Evolutionary conservation across 306 rosid species (phyloP).

Genomic region (Prunus mira): DNA sequence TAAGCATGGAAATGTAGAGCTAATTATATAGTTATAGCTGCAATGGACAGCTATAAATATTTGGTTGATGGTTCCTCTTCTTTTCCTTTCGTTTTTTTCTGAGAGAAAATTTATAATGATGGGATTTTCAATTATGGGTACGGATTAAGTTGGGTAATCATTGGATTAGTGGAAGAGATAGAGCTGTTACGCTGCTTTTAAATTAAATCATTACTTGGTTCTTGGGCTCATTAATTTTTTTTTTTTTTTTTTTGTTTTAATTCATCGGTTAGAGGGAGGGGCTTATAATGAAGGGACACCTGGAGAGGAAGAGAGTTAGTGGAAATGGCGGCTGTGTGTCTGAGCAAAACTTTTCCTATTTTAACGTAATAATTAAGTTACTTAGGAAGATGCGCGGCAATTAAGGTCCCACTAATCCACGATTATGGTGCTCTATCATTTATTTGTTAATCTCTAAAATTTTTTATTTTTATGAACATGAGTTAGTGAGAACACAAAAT

Average conservation of each 20-base stretch:
- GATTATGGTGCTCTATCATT: too few relatives aligned
- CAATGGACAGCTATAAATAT: background rate
- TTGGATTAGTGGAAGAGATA: background rate
- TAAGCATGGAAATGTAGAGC: background rate
- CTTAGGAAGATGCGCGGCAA: background rate
- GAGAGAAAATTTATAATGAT: too few relatives aligned
- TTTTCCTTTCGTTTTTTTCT: background rate
- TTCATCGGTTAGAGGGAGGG: background rate
- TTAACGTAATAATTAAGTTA: background rate
- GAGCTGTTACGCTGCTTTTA: background rate
- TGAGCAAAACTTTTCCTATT: background rate
- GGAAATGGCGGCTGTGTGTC: background rate
- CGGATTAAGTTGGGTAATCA: background rate
- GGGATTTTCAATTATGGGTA: background rate
- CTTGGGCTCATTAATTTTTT: background rate
- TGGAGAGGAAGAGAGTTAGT: background rate
- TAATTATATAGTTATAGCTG: background rate
- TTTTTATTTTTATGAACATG: too few relatives aligned
- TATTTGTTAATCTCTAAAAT: too few relatives aligned
- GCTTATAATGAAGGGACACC: background rate
- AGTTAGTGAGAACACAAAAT: too few relatives aligned
- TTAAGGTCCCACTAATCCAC: background rate
- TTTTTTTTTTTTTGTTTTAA: background rate
- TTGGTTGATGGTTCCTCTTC: background rate
- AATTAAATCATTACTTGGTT: background rate